Conservation (phyloP, 129 eudicot species). For the Lactuca saligna region DNA sequence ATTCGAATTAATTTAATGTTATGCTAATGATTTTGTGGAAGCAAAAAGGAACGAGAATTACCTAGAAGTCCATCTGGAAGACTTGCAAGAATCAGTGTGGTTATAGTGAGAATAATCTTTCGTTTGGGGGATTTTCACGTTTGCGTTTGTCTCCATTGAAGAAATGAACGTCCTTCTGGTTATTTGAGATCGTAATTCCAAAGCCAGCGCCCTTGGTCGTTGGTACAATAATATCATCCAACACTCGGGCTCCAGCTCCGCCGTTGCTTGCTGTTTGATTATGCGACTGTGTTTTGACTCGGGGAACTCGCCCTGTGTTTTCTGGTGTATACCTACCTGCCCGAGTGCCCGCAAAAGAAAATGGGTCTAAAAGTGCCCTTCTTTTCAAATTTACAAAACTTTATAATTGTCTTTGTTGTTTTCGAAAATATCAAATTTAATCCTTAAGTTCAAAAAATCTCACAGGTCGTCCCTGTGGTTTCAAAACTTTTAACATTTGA, state of each 20-base stretch:
- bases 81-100: conserved; percentile 77
- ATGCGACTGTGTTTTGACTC: neutral
- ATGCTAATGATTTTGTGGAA: neutral
- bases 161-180: conserved; percentile 7
- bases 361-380: too few species aligned
- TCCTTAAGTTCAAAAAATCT: too few species aligned
- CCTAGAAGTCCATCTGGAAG: conserved; percentile 75
- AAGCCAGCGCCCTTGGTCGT: conserved; percentile 30
- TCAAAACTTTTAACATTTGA: too few species aligned
- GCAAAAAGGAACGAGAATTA: conserved; percentile 3
- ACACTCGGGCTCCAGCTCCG: conserved; percentile 5
- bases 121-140: conserved; percentile 14
- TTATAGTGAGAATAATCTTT: conserved; percentile 52
- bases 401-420: too few species aligned
- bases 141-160: conserved; percentile 16
- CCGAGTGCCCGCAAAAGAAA: neutral
- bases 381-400: too few species aligned
- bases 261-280: neutral
- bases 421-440: too few species aligned
- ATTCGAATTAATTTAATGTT: neutral
- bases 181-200: conserved; percentile 26
- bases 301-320: neutral
- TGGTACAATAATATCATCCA: conserved; percentile 29
- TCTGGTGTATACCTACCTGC: neutral
- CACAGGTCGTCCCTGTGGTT: too few species aligned